Conservation (phyloP, 352 stramenopile genomes). For the Halophytophthora batemanensis region DNA sequence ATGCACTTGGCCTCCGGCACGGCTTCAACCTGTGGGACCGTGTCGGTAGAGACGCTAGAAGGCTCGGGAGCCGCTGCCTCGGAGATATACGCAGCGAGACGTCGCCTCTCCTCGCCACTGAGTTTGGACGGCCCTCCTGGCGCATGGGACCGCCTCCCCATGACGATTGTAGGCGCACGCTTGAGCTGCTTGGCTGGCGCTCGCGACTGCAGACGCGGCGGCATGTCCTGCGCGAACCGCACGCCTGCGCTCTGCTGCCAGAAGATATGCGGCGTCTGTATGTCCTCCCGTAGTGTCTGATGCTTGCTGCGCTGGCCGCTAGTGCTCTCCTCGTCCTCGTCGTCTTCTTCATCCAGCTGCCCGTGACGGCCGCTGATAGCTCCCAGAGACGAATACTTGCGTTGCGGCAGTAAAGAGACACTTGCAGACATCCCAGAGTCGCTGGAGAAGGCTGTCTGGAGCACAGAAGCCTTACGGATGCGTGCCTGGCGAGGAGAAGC, state of each 20-base stretch:
- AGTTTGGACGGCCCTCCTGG: neutral
- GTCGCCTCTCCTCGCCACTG: too few species aligned
- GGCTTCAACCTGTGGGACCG: too few species aligned
- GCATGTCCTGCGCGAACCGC: slow-evolving; percentile 38
- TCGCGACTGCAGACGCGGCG: slow-evolving; percentile 8
- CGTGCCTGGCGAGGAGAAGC: slow-evolving; percentile 3
- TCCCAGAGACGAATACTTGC: slow-evolving; percentile 33
- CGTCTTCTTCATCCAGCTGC: slow-evolving; percentile 9
- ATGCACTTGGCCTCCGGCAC: too few species aligned
- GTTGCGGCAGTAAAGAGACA: slow-evolving; percentile 29
- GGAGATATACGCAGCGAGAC: too few species aligned
- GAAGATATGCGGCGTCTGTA: slow-evolving; percentile 25
- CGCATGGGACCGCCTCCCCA: slow-evolving; percentile 9
- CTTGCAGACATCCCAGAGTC: slow-evolving; percentile 2
- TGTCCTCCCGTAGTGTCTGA: slow-evolving; percentile 8
- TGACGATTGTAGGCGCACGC: slow-evolving; percentile 11
- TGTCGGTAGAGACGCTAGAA: too few species aligned
- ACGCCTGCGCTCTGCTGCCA: slow-evolving; percentile 48
- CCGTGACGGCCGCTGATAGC: slow-evolving; percentile 7
- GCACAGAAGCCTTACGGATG: slow-evolving; percentile 13
- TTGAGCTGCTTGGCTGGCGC: slow-evolving; percentile 11
- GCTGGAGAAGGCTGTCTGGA: slow-evolving; percentile 7
- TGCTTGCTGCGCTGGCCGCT: slow-evolving; percentile 25
- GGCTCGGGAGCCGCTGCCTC: too few species aligned
- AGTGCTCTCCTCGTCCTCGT: slow-evolving; percentile 20